phyloP scores from a whole-genome alignment of 345 rosid species.

The Bruguiera parviflora region DNA sequence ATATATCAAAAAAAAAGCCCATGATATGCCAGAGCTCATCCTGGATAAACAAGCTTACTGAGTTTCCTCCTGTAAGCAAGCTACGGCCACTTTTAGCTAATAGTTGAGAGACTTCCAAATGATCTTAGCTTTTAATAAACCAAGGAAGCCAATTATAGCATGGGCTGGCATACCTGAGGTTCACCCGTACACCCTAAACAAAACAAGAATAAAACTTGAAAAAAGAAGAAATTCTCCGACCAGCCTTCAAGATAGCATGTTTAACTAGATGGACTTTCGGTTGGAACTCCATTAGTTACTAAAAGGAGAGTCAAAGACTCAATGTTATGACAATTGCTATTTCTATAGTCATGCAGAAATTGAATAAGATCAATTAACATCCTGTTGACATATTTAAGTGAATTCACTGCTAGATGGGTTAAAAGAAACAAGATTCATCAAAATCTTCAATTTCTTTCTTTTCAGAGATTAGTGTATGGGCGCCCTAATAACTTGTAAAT shows the following conservation, averaged over 20 bases:
- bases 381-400: neutral
- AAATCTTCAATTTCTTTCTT: neutral
- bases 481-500: too few species aligned
- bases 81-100: neutral
- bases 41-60: neutral
- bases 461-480: neutral
- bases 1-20: neutral
- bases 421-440: neutral
- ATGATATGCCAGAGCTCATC: neutral
- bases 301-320: neutral
- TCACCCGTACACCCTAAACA: neutral
- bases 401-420: too few species aligned
- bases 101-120: neutral
- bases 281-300: neutral
- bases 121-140: neutral
- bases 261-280: neutral
- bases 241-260: neutral
- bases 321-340: neutral
- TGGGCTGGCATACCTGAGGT: neutral
- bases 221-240: slow-evolving; percentile 1
- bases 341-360: neutral
- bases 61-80: neutral
- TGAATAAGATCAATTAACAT: neutral
- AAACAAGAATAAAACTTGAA: neutral
- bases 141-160: neutral